Base-by-base conservation (phyloP, 2,329 filamentous ascomycete genomes). In the Aspergillus piperis region DNA sequence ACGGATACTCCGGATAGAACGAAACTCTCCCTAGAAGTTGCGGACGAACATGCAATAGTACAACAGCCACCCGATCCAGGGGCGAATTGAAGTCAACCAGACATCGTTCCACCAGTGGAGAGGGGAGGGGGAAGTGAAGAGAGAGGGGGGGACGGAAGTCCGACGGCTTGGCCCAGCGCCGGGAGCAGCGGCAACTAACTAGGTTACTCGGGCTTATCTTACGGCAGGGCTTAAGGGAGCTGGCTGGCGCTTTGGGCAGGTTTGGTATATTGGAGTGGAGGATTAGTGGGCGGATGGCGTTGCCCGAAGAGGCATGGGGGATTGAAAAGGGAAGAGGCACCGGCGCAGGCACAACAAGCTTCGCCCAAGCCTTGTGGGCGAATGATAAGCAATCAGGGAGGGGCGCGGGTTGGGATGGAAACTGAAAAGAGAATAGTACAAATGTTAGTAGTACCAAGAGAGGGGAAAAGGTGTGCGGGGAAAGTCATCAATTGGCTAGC, bases 321-420 rank as follows among this genome's bases (percentile, higher is more conserved):
- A 5, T 15, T 13, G 19, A 21, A 11, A 13, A 48, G 21, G 44
- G 44, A n/a, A 27, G 23, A n/a, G 56, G n/a, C 23, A 39, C 36
- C 56, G 48, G 47, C 47, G 47, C 25, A 17, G 36, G 38, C 19
- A 47, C 48, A 47, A 32, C 58, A 60, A 60, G 58, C 58, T 60
- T 60, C 30, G 2, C 13, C 41, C 49, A 57, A 60, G 54, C 49
- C 47, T 57, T 38, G 51, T 38, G 27, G 47, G n/a, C 48, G 47
- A 60, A 60, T 57, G 8, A 54, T 38, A 57, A 48, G 48, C 54
- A 49, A 36, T 36, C 13, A 6, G n/a, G n/a, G 41, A 11, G 10
- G 25, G 47, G 19, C 23, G 15, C n/a, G 25, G 32, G 32, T 36
- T 36, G 32, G 32, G 11, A 13, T 36, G 32, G 11, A 11, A 11